These are phyloP conservation scores for Cyclocybe aegerita DNA, from an alignment of 768 basidiomycete species.

Conservation along the genomic window DNA sequence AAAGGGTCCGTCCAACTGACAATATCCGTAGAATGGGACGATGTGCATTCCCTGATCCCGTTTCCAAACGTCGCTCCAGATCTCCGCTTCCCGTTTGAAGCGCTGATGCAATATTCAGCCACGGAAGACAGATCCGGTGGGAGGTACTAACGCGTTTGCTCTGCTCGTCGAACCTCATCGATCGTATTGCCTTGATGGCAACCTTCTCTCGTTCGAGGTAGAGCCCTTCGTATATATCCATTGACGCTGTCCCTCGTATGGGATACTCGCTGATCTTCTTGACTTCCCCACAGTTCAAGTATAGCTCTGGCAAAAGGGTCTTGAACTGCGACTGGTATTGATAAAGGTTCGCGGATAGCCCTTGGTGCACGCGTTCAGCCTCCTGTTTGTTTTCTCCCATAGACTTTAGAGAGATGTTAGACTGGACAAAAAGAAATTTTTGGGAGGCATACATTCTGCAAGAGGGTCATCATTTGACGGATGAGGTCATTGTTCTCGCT, in stretches of 20 bases:
- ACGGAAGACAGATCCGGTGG: neutral
- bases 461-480: slow-evolving; percentile 42
- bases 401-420: slow-evolving; percentile 18
- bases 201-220: slow-evolving; percentile 56
- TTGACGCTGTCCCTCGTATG: slow-evolving; percentile 48
- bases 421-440: neutral
- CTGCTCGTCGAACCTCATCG: slow-evolving; percentile 46
- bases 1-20: slow-evolving; percentile 55
- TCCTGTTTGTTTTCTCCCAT: slow-evolving; percentile 30
- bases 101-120: slow-evolving; percentile 29
- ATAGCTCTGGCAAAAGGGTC: slow-evolving; percentile 46
- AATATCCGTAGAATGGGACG: slow-evolving; percentile 58
- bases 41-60: slow-evolving; percentile 50
- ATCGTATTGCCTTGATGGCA: slow-evolving; percentile 55
- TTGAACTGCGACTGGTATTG: slow-evolving; percentile 46
- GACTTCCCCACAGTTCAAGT: slow-evolving; percentile 55
- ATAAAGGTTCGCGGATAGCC: slow-evolving; percentile 49
- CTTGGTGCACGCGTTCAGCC: slow-evolving; percentile 36
- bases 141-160: slow-evolving; percentile 38
- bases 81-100: slow-evolving; percentile 51
- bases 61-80: slow-evolving; percentile 56
- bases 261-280: slow-evolving; percentile 46
- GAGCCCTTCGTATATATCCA: slow-evolving; percentile 55
- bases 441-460: slow-evolving; percentile 41
- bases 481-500: slow-evolving; percentile 34